phyloP scores from a whole-genome alignment of 176 grass and related monocot species.

The Oryza coarctata region DNA sequence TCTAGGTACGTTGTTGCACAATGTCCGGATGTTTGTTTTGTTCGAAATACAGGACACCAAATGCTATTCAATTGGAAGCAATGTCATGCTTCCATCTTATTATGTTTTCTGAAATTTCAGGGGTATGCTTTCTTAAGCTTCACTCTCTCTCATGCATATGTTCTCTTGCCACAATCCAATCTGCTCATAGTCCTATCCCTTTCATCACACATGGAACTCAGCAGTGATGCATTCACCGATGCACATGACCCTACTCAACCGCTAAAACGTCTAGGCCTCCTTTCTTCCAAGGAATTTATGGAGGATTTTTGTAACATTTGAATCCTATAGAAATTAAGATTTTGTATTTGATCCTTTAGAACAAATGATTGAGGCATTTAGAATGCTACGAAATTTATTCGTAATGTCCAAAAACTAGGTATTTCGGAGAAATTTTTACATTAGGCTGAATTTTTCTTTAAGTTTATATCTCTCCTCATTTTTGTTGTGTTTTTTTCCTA shows the following conservation, averaged over 20 bases:
- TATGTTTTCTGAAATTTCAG: background rate
- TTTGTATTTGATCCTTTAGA: background rate
- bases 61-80: background rate
- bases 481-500: no score
- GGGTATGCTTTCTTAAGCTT: background rate
- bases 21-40: background rate
- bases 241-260: slow-evolving; percentile 7
- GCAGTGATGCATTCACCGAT: slow-evolving; percentile 15
- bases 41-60: background rate
- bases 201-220: slow-evolving; percentile 29
- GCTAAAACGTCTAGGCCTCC: background rate
- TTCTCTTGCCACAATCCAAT: slow-evolving; percentile 7
- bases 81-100: background rate
- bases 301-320: background rate
- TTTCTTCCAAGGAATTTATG: background rate
- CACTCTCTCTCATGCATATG: slow-evolving; percentile 25
- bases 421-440: no score
- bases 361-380: background rate
- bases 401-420: no score
- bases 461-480: no score
- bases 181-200: slow-evolving; percentile 28
- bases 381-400: background rate
- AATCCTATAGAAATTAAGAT: background rate
- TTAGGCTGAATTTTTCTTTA: background rate
- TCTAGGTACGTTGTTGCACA: background rate